Conservation (phyloP, 164 flowering plant species). For the Houttuynia cordata region DNA sequence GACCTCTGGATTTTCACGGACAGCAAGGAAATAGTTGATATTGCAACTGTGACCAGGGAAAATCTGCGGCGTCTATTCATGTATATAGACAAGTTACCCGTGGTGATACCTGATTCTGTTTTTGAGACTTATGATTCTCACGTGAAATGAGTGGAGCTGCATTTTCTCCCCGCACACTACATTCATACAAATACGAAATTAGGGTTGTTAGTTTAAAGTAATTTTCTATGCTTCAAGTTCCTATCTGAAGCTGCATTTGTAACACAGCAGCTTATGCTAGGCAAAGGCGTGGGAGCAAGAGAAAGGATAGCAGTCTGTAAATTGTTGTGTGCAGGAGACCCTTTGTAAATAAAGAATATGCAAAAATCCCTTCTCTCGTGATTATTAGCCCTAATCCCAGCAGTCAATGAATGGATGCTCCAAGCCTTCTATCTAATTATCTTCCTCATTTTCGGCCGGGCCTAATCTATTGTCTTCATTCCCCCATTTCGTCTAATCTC, state of each 20-base stretch:
- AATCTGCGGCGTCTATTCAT: slow-evolving; percentile 51
- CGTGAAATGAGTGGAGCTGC: slow-evolving; percentile 4
- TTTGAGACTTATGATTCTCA: slow-evolving; percentile 34
- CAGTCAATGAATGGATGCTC: too few species aligned
- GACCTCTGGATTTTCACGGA: slow-evolving; percentile 75
- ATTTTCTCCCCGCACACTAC: neutral
- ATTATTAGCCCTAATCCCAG: too few species aligned
- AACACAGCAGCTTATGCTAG: neutral
- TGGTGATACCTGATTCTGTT: slow-evolving; percentile 29
- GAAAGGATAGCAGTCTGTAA: neutral
- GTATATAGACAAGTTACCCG: slow-evolving; percentile 52
- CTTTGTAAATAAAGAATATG: neutral
- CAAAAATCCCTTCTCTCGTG: too few species aligned
- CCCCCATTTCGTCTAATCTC: too few species aligned
- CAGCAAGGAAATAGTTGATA: slow-evolving; percentile 44
- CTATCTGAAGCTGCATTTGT: neutral
- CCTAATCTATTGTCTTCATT: too few species aligned
- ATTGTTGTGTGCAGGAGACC: neutral
- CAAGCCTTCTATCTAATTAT: too few species aligned
- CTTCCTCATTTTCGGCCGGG: too few species aligned
- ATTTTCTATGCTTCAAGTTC: neutral
- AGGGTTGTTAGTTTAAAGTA: neutral
- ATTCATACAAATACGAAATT: neutral
- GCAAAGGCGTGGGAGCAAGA: neutral
- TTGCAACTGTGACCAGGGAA: slow-evolving; percentile 44